Evolutionary conservation across 2,329 filamentous ascomycete species (phyloP).

Genomic region (Aspergillus fijiensis): DNA sequence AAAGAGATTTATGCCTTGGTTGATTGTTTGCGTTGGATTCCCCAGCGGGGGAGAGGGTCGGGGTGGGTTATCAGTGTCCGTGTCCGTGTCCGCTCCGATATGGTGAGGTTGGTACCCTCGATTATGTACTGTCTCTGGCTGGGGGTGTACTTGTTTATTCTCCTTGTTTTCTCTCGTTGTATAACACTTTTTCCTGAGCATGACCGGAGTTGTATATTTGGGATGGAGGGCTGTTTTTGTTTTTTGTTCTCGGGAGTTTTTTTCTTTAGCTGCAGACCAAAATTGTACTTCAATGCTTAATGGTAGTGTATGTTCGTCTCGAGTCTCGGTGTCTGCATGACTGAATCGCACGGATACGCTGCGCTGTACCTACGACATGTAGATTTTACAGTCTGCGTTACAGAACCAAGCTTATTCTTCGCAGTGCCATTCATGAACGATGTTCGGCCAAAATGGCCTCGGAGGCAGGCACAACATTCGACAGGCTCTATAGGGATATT

Average conservation of each 20-base stretch:
- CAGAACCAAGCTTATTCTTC: not conserved
- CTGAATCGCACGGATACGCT: no score
- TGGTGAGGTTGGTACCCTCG: conserved; percentile 9
- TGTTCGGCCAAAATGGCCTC: not conserved
- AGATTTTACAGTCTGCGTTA: not conserved
- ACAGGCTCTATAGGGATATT: conserved; percentile 7
- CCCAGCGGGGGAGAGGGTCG: no score
- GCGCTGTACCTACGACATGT: not conserved
- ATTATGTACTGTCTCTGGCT: conserved; percentile 17
- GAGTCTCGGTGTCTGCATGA: no score
- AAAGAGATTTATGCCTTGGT: no score
- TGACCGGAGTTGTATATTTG: conserved; percentile 27
- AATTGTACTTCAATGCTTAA: not conserved
- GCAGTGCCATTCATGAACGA: not conserved
- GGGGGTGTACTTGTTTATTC: not conserved
- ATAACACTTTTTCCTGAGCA: conserved; percentile 37
- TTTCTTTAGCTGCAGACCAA: not conserved
- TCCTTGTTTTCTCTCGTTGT: conserved; percentile 17
- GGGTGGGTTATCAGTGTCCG: not conserved
- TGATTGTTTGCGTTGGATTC: no score
- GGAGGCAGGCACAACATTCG: not conserved
- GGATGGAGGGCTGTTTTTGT: not conserved
- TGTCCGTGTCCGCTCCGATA: no score
- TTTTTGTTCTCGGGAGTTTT: conserved; percentile 4
- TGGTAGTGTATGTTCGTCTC: no score